Base-by-base conservation (phyloP, 768 basidiomycete genomes). In the Kwoniella dendrophila region DNA sequence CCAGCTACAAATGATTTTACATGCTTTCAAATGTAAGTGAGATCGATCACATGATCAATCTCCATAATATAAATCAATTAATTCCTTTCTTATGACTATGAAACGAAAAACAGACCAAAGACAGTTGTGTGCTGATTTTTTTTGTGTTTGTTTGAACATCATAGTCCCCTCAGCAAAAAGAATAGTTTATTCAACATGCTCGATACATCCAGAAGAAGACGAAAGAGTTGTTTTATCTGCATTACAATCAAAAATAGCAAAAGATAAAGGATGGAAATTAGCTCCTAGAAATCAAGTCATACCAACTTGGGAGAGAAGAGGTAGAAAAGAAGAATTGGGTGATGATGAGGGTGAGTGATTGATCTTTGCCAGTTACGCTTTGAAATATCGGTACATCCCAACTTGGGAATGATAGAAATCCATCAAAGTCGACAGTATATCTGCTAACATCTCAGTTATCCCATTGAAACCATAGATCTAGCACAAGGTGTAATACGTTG, bases 181-280 rank as follows among this genome's bases (percentile, higher is more conserved):
- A 69, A 91, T 99, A 70, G 93, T 93, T 27, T 98, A 99, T 79
- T 98, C 94, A 24, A 99, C 96, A n/a, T 99, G 95, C 76, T 96
- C 92, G 65, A 82, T 96, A 48, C 88, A 97, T 78, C 85, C 89
- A 14, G 84, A 84, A 41, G 96, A 99, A 75, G 94, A 99, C 78
- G 96, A 99, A 76, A 86, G 86, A 61, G 96, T 98, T 58, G 90
- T 97, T 8, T 81, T 85, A 6, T 82, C 85, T 56, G 88, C 88
- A 3, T 83, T 98, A 45, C 81, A 81, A 56, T 88, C 88, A 27
- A 83, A 86, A 8, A 90, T 92, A 75, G 90, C 90, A 22, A 71
- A 73, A 32, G 73, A 71, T 32, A 83, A 82, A 27, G 79, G 80
- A 2, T 98, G 95, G 81, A 76, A 64, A 29, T 84, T 97, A 11